Percentiles rank a stretch among this genome's conserved stretches.
Conservation (phyloP, 371 early-diverging fungal genomes). For the Syncephalastrum monosporum region DNA sequence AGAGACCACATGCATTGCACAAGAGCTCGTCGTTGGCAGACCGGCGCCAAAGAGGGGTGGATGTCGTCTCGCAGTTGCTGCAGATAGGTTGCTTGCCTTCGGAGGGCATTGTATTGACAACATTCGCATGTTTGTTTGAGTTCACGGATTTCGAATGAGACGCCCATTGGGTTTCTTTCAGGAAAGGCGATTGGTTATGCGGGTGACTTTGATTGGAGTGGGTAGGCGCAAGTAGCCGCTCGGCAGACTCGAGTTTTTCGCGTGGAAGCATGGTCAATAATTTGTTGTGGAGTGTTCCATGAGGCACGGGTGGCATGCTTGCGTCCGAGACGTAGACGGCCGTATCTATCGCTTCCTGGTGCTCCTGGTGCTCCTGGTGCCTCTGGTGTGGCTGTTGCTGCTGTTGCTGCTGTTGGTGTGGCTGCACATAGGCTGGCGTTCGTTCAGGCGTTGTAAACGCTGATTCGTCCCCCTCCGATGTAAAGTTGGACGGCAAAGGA, state of each 20-base stretch:
- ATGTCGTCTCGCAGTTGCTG: conserved; percentile 85
- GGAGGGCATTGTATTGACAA: conserved; percentile 20
- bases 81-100: conserved; percentile 49
- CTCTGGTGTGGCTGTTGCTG: conserved; percentile 1
- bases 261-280: conserved; percentile 24
- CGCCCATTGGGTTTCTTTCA: background rate
- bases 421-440: too few relatives aligned
- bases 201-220: conserved; percentile 14
- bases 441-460: too few relatives aligned
- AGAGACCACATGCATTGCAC: conserved; percentile 97
- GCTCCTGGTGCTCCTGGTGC: background rate
- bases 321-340: conserved; percentile 20
- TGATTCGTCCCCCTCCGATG: too few relatives aligned
- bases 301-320: conserved; percentile 18
- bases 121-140: background rate
- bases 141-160: too few relatives aligned
- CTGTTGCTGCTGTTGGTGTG: conserved; percentile 14
- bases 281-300: conserved; percentile 13
- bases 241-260: conserved; percentile 29
- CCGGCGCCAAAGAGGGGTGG: conserved; percentile 96
- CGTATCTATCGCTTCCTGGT: too few relatives aligned
- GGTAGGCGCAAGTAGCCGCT: conserved; percentile 4
- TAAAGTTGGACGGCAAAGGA: too few relatives aligned
- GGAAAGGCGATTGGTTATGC: conserved; percentile 8
- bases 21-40: conserved; percentile 79